A percentile compares a stretch with the other conserved stretches of the same genome.
Evolutionary conservation across 306 rosid species (phyloP).

Genomic region (Ochetophila trinervis): DNA sequence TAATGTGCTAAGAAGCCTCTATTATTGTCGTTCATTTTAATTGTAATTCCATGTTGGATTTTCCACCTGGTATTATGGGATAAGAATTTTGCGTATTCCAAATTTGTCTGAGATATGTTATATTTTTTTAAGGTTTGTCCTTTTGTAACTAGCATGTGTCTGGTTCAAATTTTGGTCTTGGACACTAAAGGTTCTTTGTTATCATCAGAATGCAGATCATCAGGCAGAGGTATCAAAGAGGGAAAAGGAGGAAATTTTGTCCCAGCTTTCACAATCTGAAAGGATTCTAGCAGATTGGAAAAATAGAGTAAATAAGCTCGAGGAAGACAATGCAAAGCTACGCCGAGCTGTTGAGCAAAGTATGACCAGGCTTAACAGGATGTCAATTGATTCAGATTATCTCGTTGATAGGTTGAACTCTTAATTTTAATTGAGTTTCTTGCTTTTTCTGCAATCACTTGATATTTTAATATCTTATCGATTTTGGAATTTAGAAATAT

Average conservation of each 20-base stretch:
- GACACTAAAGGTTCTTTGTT: constrained; percentile 10
- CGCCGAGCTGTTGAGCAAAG: constrained; percentile 91
- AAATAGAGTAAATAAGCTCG: constrained; percentile 78
- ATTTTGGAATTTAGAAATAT: neutral
- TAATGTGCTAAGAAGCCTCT: too few relatives aligned
- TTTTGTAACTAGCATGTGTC: neutral
- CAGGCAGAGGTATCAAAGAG: constrained; percentile 48
- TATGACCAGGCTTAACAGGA: constrained; percentile 92
- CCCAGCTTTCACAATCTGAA: constrained; percentile 74
- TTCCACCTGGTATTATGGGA: too few relatives aligned
- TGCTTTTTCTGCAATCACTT: neutral
- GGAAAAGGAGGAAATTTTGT: constrained; percentile 68
- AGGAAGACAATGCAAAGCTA: constrained; percentile 89
- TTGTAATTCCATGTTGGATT: too few relatives aligned
- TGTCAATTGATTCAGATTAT: constrained; percentile 96
- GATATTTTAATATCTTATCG: neutral
- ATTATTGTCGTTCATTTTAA: too few relatives aligned
- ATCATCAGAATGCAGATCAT: constrained; percentile 61
- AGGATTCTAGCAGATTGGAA: constrained; percentile 70
- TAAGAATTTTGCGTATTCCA: too few relatives aligned
- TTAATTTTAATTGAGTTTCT: neutral
- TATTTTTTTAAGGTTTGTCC: too few relatives aligned
- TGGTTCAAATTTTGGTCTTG: neutral
- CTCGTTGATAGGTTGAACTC: constrained; percentile 86
- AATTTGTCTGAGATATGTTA: too few relatives aligned